phyloP scores from a whole-genome alignment of 108 stramenopile species.

The Ochromonas danica region DNA sequence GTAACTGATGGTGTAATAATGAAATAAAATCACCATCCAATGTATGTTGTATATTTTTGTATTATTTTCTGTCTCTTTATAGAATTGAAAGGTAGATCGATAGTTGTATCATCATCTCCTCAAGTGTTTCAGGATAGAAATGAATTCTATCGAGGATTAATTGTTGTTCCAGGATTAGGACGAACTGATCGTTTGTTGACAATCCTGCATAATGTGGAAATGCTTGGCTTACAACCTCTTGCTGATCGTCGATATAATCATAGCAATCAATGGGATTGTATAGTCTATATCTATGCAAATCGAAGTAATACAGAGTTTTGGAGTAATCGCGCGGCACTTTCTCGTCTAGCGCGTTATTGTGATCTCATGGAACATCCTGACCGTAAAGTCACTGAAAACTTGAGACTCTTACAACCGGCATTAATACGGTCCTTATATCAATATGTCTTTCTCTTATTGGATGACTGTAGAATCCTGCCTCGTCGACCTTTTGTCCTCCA shows the following conservation, averaged over 20 bases:
- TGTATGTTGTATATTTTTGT: too few species aligned
- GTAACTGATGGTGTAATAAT: too few species aligned
- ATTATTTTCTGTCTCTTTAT: too few species aligned
- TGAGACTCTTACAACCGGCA: background rate
- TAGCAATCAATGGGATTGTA: conserved; percentile 17
- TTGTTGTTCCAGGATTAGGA: conserved; percentile 3
- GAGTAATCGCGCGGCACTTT: background rate
- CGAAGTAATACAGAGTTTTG: conserved; percentile 5
- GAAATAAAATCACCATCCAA: too few species aligned
- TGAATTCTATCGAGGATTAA: too few species aligned
- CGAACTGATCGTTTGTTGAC: background rate
- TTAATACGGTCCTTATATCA: background rate
- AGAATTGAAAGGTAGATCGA: too few species aligned
- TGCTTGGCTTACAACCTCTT: too few species aligned
- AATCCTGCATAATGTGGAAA: background rate
- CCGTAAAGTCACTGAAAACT: conserved; percentile 6
- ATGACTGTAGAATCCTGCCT: too few species aligned
- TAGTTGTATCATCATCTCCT: too few species aligned
- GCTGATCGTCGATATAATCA: background rate
- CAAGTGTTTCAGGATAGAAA: too few species aligned
- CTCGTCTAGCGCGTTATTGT: background rate
- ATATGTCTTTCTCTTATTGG: background rate
- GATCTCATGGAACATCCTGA: background rate
- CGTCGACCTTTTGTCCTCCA: background rate
- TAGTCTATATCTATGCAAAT: background rate